Percentiles rank a stretch among this genome's conserved stretches.
phyloP scores from a whole-genome alignment of 345 rosid genomes.

The Psidium friedrichsthalianum region DNA sequence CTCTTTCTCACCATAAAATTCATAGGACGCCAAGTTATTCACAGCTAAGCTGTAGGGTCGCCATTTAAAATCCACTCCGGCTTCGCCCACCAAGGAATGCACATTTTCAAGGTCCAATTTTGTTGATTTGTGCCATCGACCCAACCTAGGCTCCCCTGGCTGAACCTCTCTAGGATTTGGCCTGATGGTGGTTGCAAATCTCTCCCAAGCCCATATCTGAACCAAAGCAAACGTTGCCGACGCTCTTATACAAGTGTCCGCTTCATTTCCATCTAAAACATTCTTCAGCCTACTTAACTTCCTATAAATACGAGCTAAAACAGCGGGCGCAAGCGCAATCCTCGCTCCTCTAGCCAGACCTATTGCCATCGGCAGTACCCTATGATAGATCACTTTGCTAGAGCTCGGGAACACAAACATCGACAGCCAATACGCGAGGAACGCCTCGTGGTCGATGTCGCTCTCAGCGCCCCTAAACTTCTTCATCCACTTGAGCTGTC shows the following conservation, averaged over 20 bases:
- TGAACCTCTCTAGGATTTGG: conserved; percentile 13
- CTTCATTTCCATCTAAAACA: background rate
- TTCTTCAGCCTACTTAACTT: conserved; percentile 17
- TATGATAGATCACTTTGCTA: background rate
- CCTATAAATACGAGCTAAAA: conserved; percentile 27
- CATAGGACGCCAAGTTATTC: background rate
- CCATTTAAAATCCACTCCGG: conserved; percentile 11
- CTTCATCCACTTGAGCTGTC: background rate
- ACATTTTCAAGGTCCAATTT: conserved; percentile 1
- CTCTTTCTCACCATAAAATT: background rate
- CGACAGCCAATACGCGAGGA: conserved; percentile 28
- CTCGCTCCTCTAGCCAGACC: conserved; percentile 24
- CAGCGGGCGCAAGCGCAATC: conserved; percentile 35
- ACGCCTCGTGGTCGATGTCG: conserved; percentile 33
- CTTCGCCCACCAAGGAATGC: conserved; percentile 11
- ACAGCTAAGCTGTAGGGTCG: conserved; percentile 5
- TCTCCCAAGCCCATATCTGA: conserved; percentile 35
- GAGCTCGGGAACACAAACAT: conserved; percentile 10
- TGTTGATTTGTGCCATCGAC: conserved; percentile 17
- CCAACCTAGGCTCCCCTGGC: conserved; percentile 16
- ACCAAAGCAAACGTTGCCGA: conserved; percentile 21
- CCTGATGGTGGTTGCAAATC: conserved; percentile 11
- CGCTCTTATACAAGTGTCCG: background rate
- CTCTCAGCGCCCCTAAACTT: conserved; percentile 11
- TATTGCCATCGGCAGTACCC: conserved; percentile 10